Evolutionary conservation across 2,329 filamentous ascomycete genomes (phyloP).

Genomic region (Diaporthe velutina): DNA sequence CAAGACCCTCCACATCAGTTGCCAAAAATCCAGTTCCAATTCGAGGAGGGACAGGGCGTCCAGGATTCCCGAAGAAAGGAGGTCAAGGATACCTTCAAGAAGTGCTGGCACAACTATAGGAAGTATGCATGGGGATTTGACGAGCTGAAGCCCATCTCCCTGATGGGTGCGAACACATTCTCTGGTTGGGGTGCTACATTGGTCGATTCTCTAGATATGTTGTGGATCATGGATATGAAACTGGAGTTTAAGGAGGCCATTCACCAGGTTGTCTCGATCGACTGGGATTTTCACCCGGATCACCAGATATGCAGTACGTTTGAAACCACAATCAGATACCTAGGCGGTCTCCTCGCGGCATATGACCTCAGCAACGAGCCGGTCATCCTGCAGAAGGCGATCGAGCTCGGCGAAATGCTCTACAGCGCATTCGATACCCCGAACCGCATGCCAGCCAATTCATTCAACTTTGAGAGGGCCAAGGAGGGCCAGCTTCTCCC

Average conservation of each 20-base stretch:
- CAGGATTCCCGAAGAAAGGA: conserved; percentile 52
- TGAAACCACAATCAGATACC: conserved; percentile 71
- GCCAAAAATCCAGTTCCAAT: conserved; percentile 59
- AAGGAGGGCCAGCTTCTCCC: conserved; percentile 53
- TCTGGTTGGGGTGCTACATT: conserved; percentile 70
- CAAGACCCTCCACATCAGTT: conserved; percentile 48
- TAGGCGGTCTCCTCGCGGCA: conserved; percentile 65
- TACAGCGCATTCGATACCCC: conserved; percentile 67
- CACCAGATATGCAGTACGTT: conserved; percentile 66
- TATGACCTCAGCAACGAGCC: conserved; percentile 64
- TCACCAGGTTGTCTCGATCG: conserved; percentile 62
- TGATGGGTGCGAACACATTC: conserved; percentile 60
- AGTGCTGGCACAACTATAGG: conserved; percentile 66
- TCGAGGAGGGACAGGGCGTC: conserved; percentile 45
- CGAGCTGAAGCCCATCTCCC: conserved; percentile 65
- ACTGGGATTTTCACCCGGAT: conserved; percentile 61
- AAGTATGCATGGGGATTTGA: conserved; percentile 68
- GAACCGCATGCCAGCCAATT: conserved; percentile 63
- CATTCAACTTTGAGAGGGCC: conserved; percentile 58
- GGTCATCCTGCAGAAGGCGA: conserved; percentile 62
- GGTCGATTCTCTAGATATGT: conserved; percentile 70
- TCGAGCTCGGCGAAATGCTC: conserved; percentile 67
- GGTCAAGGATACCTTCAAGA: conserved; percentile 55
- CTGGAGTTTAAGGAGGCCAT: conserved; percentile 68
- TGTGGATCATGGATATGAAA: conserved; percentile 71